Base-by-base conservation (phyloP, 768 basidiomycete species). In the Trametes cingulata region DNA sequence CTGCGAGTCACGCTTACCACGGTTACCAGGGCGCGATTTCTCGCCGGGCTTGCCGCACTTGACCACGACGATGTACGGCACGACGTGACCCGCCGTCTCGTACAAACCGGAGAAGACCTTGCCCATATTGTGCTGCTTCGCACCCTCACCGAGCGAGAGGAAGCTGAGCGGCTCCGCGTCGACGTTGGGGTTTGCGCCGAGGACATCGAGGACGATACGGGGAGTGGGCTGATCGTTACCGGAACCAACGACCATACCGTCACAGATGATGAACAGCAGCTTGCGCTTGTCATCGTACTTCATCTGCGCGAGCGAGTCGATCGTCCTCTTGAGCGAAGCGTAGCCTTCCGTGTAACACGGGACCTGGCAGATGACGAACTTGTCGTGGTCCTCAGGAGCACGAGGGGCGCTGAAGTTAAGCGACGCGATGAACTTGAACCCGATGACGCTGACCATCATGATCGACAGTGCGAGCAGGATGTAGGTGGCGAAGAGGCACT, bases 261-360 rank as follows among this genome's bases (percentile, higher is more conserved):
- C 96, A 69, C 96, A 98, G 68, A 98, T 88, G 76, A 98, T 79
- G 62, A 96, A 82, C 27, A 98, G 78, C 8, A 98, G 79, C 75
- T 98, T 98, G 39, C 96, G 90, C 76, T 98, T 99, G 78, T 99
- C 96, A 69, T 99, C 96, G 68, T 98, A 99, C 74, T 93, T 95
- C 75, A 96, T 80, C 72, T 90, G 85, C 1, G 96, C 93, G 58
- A 99, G 78, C 5, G 95, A 96, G 71, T 98, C 94, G 70, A 99
- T 96, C 2, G 95, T 97, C 66, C 79, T 80, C 49, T 90, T 82
- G 51, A 98, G 78, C 6, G 93, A 97, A 14, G 78, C 72, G 63
- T 95, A 90, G 64, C 95, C 96, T 80, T 98, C 96, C 2, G 96
- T 98, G 72, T 98, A 98, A 82, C 96, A 98, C 27, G 96, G 96